A percentile compares a stretch with the other conserved stretches of the same genome.
These are phyloP conservation scores for Aspergillus leporis DNA, from an alignment of 495 filamentous ascomycete species.

Conservation along the genomic window DNA sequence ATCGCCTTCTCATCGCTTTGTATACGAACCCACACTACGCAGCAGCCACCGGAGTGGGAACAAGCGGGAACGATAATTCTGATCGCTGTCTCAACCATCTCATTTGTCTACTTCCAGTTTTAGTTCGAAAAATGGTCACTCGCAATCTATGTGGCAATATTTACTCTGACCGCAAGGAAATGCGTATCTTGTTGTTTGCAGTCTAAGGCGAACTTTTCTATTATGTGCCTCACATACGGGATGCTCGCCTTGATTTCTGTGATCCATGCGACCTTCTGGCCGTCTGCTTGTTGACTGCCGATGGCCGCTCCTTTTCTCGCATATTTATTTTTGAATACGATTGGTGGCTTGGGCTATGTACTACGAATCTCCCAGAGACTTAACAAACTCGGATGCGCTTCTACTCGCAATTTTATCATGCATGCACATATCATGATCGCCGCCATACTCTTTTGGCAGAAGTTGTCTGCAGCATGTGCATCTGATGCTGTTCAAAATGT, in stretches of 20 bases:
- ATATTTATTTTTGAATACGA: not conserved
- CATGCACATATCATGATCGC: not conserved
- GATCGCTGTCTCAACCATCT: constrained; percentile 2
- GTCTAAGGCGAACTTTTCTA: too few relatives aligned
- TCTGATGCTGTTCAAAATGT: not conserved
- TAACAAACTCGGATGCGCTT: constrained; percentile 1
- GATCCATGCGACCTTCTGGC: not conserved
- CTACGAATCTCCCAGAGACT: not conserved
- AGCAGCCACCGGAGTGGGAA: too few relatives aligned
- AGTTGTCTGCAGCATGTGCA: not conserved
- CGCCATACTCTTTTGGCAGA: not conserved
- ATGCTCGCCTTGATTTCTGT: constrained; percentile 1
- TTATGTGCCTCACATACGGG: too few relatives aligned
- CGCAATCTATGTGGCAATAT: too few relatives aligned
- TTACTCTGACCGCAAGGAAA: too few relatives aligned
- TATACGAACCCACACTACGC: too few relatives aligned
- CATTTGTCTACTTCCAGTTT: constrained; percentile 7
- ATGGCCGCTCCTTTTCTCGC: not conserved
- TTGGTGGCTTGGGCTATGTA: not conserved
- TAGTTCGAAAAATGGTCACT: not conserved
- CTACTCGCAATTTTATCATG: not conserved
- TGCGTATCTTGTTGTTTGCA: too few relatives aligned
- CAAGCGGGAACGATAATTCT: not conserved
- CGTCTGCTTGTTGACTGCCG: not conserved
- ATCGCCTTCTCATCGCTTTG: too few relatives aligned